Percentiles rank a stretch among this genome's conserved stretches.
Conservation (phyloP, 2,329 filamentous ascomycete species). For the Fusarium sacchari region DNA sequence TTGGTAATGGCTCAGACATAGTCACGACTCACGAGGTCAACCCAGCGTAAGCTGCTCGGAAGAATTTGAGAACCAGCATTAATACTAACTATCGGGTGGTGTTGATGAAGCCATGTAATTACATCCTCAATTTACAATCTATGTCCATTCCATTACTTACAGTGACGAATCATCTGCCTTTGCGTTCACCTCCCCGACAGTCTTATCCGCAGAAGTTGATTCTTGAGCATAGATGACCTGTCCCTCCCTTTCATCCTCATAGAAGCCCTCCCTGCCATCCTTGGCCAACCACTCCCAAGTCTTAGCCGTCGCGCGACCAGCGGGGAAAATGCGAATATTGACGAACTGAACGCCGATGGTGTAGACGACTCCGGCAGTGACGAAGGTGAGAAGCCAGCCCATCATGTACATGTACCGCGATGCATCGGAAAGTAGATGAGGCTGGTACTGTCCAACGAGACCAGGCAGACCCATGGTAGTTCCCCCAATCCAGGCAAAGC, state of each 20-base stretch:
- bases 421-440: background rate
- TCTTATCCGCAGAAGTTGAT: background rate
- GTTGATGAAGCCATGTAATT: fast-evolving
- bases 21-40: background rate
- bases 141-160: background rate
- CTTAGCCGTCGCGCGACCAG: background rate
- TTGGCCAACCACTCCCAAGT: background rate
- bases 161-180: background rate
- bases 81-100: background rate
- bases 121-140: background rate
- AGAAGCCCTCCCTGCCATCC: background rate
- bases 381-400: background rate
- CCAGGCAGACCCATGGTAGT: background rate
- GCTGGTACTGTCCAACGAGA: background rate
- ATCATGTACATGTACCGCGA: background rate
- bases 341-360: background rate
- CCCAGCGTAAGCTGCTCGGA: background rate
- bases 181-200: background rate
- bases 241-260: background rate
- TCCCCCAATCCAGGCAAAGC: background rate
- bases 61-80: background rate
- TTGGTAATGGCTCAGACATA: background rate
- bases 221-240: background rate
- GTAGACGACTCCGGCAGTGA: background rate
- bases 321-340: background rate